Evolutionary conservation across 2,329 filamentous ascomycete genomes (phyloP).

Genomic region (Macrophomina tecta): DNA sequence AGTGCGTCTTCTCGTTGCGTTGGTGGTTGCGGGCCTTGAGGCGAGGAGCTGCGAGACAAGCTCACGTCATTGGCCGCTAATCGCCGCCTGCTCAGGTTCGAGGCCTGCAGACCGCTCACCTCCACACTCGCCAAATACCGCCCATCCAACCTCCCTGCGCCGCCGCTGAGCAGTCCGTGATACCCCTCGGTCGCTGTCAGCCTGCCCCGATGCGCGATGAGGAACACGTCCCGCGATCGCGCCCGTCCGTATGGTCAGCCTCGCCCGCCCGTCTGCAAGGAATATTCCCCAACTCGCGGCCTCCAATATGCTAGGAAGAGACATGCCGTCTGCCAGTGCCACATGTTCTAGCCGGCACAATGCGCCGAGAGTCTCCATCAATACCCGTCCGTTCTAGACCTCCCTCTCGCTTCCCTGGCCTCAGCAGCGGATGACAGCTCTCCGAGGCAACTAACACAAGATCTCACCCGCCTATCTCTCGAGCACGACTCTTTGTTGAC

Average conservation of each 20-base stretch:
- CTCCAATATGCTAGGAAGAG: not conserved
- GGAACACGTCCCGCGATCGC: not conserved
- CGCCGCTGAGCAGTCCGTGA: constrained; percentile 11
- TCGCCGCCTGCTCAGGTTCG: constrained; percentile 7
- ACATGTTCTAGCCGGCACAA: constrained; percentile 8
- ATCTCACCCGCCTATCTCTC: not conserved
- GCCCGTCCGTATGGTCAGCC: not conserved
- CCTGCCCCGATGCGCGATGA: not conserved
- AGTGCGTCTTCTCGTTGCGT: not conserved
- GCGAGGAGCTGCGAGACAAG: constrained; percentile 17
- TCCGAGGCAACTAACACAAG: not conserved
- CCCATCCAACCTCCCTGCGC: not conserved
- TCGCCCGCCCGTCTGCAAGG: constrained; percentile 10
- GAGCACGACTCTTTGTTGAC: not conserved
- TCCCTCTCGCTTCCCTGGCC: not conserved
- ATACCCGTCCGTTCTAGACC: not conserved
- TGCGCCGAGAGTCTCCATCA: constrained; percentile 1
- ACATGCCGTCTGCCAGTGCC: not conserved
- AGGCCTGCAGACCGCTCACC: constrained; percentile 10
- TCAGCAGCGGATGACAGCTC: not conserved
- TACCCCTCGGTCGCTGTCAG: not conserved
- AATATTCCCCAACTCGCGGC: not conserved
- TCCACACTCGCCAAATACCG: not conserved
- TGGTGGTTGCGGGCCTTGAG: constrained; percentile 22
- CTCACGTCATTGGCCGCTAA: constrained; percentile 15